Evolutionary conservation across 1,284 basidiomycete genomes (phyloP).

Genomic region (Dichomitus squalens): DNA sequence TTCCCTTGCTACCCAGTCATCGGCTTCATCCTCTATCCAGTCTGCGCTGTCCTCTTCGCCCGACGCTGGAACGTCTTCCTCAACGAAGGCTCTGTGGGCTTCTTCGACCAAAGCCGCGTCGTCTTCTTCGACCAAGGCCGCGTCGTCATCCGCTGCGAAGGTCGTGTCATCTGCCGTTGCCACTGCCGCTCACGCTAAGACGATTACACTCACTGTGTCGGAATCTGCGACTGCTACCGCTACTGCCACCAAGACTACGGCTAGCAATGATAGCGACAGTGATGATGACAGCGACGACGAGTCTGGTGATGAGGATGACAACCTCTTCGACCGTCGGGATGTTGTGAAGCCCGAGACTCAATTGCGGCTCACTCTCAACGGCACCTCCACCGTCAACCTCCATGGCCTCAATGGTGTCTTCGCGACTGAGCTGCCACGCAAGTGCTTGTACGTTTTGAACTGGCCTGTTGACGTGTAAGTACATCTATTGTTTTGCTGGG

Average conservation of each 20-base stretch:
- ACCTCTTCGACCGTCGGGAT: not conserved
- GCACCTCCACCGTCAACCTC: conserved; percentile 40
- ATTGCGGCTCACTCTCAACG: conserved; percentile 31
- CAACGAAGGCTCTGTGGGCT: not conserved
- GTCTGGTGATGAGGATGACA: conserved; percentile 11
- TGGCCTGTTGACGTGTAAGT: conserved; percentile 68
- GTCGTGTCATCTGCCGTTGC: not conserved
- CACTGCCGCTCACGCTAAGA: not conserved
- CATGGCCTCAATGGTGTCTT: conserved; percentile 43
- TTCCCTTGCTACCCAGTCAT: not conserved
- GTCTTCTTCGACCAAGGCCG: conserved; percentile 6
- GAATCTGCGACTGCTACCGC: conserved; percentile 2
- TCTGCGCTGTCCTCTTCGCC: not conserved
- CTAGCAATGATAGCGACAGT: conserved; percentile 15
- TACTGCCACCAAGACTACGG: conserved; percentile 4
- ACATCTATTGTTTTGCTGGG: not conserved
- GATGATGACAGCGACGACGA: conserved; percentile 12
- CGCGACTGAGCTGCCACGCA: conserved; percentile 41
- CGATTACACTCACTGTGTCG: conserved; percentile 9
- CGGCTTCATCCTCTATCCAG: conserved; percentile 1
- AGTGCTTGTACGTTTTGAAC: conserved; percentile 61
- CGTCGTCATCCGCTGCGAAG: not conserved
- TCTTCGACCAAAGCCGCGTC: not conserved
- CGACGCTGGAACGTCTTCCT: not conserved
- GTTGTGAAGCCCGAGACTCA: conserved; percentile 4